Evolutionary conservation across 192 early-diverging fungal genomes (phyloP).

Genomic region (Pilobolus umbonatus): DNA sequence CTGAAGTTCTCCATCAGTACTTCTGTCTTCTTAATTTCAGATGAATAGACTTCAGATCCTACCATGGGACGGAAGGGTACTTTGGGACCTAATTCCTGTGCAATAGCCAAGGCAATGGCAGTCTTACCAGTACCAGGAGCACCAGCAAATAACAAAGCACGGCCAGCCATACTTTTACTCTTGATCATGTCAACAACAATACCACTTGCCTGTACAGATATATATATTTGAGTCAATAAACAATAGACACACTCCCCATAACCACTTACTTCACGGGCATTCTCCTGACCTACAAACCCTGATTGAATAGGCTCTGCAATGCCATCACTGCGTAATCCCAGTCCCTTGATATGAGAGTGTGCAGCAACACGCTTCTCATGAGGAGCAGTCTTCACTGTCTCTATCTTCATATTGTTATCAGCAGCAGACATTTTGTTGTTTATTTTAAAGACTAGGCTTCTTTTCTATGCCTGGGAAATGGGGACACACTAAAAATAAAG

Average conservation of each 20-base stretch:
- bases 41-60: constrained; percentile 95
- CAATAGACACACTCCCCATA: background rate
- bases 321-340: constrained; percentile 86
- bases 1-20: constrained; percentile 99
- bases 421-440: constrained; percentile 3
- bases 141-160: constrained; percentile 90
- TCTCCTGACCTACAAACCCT: constrained; percentile 97
- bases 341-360: constrained; percentile 96
- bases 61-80: constrained; percentile 99
- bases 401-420: constrained; percentile 73
- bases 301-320: constrained; percentile 78
- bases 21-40: constrained; percentile 98
- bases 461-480: too few species aligned
- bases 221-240: background rate
- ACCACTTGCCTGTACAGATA: constrained; percentile 71
- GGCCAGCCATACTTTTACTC: constrained; percentile 95
- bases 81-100: constrained; percentile 94
- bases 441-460: constrained; percentile 7
- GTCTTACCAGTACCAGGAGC: constrained; percentile 98
- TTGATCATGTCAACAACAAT: constrained; percentile 92
- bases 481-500: too few species aligned
- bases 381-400: constrained; percentile 84
- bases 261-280: constrained; percentile 80
- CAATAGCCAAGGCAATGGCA: constrained; percentile 91
- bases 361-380: constrained; percentile 94